Base-by-base conservation (phyloP, 2,329 filamentous ascomycete species). In the Ciborinia camelliae region DNA sequence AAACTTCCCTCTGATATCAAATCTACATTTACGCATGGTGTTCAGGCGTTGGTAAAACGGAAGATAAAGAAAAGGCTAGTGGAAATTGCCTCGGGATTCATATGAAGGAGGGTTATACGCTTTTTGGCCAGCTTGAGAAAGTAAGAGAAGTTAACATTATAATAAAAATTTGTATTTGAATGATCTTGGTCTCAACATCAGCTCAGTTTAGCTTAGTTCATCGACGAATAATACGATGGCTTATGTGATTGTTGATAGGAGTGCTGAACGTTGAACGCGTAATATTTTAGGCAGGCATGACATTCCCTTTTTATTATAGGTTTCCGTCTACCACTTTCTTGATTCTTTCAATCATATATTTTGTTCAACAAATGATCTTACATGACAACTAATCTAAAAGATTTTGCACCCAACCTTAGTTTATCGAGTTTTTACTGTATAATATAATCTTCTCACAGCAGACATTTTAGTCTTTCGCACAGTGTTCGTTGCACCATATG, bases 1-100 rank as follows among this genome's bases (percentile, higher is more conserved):
- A 26, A 43, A 61, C 20, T 20, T 52, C 8, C 28, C 14, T 35
- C 20, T 50, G 47, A 37, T 12, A 20, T 50, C 30, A 45, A 60
- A 53, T 58, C 14, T 61, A 39, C 18, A 51, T 52, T 52, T 51
- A 62, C 41, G 66, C 64, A 64, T 48, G 64, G 65, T 51, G 65
- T 67, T 67, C 15, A 48, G 65, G 65, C 43, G 65, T 58, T 65
- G 63, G 47, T 45, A 63, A 53, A 41, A 43, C 7, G 41, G 28
- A 53, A 32, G 39, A 63, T 35, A 23, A 52, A 61, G n/a, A 58
- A 48, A 47, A 26, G 55, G 41, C 41, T 47, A 26, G 41, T 37
- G 30, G 30, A 45, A 45, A 37, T 47, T 30, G 8, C 30, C n/a
- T 35, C 20, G 20, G 23, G 26, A 59, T 59, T 20, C 6, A 48